Base-by-base conservation (phyloP, 768 basidiomycete genomes). In the Xanthoconium stramineum region DNA sequence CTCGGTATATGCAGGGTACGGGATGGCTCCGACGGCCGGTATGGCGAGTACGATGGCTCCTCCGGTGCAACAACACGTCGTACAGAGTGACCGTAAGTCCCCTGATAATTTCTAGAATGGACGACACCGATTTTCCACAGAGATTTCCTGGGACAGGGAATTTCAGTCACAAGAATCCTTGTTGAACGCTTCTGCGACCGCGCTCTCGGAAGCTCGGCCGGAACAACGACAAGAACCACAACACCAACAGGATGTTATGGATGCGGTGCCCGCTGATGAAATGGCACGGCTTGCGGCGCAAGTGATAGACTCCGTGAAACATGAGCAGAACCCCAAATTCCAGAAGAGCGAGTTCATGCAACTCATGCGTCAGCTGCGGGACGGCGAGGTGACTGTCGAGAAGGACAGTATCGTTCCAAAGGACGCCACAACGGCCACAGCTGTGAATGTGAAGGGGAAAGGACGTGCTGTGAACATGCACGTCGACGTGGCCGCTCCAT, bases 251-350 rank as follows among this genome's bases (percentile, higher is more conserved):
- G 58, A 66, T 53, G 65, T 73, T 38, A 65, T 71, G 54, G 1
- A 63, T 67, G 55, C 64, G 67, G 60, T 57, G 32, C 44, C 65
- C 62, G 9, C 63, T 3, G 90, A 94, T 61, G 86, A 90, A 45
- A 83, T 96, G 45, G 87, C 93, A 3, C 80, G 82, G 30, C 88
- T 91, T 9, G 94, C 94, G 12, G 91, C 83, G 10, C 74, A 85
- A 42, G 80, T 96, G 38, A 74, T 96, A 52, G 83, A 91, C 40
- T 79, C 86, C n/a, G 81, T 95, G 45, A 77, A 81, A 64, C 73
- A 86, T 55, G 89, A 90, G 52, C 78, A 81, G 64, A 93, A 91
- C 65, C 83, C 86, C 36, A 97, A 96, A 69, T 94, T 97, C 65
- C 79, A 83, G 71, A 81, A 91, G 33, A 93, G 91, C 69, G 79